Evolutionary conservation across 306 rosid genomes (phyloP).

Genomic region (Canavalia gladiata): DNA sequence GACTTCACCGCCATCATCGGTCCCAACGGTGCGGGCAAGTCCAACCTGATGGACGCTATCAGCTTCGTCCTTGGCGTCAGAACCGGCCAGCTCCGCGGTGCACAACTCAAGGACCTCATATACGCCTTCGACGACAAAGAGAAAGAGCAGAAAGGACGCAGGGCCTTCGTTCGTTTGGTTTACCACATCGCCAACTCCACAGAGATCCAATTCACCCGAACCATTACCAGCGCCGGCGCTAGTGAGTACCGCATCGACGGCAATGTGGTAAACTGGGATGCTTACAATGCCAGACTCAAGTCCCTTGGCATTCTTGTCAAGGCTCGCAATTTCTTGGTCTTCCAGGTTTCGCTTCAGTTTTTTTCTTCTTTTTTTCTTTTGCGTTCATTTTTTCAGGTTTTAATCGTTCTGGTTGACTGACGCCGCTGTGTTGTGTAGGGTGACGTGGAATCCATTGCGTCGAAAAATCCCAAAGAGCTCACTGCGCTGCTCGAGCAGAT

Average conservation of each 20-base stretch:
- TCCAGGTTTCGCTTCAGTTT: conserved; percentile 68
- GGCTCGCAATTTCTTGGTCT: conserved; percentile 97
- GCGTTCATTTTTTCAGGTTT: background rate
- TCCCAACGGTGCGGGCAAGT: conserved; percentile 97
- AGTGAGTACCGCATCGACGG: conserved; percentile 94
- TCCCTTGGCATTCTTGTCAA: conserved; percentile 96
- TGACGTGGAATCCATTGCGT: conserved; percentile 97
- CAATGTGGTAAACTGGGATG: conserved; percentile 72
- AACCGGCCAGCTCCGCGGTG: conserved; percentile 96
- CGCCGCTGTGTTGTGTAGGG: conserved; percentile 64
- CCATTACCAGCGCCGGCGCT: conserved; percentile 79
- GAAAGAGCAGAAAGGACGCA: conserved; percentile 89
- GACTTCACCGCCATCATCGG: conserved; percentile 98
- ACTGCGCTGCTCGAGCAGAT: conserved; percentile 94
- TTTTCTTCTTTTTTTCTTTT: background rate
- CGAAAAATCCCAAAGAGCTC: conserved; percentile 94
- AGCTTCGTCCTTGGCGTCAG: conserved; percentile 99
- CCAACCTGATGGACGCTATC: conserved; percentile 99
- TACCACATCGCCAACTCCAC: conserved; percentile 76
- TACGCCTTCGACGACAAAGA: conserved; percentile 92
- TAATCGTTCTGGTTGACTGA: background rate
- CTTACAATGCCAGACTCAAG: conserved; percentile 73
- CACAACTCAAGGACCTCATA: conserved; percentile 92
- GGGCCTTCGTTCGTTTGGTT: conserved; percentile 84
- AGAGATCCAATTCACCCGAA: conserved; percentile 84